phyloP scores from a whole-genome alignment of 352 stramenopile species.

The Phytopythium oedochilum region DNA sequence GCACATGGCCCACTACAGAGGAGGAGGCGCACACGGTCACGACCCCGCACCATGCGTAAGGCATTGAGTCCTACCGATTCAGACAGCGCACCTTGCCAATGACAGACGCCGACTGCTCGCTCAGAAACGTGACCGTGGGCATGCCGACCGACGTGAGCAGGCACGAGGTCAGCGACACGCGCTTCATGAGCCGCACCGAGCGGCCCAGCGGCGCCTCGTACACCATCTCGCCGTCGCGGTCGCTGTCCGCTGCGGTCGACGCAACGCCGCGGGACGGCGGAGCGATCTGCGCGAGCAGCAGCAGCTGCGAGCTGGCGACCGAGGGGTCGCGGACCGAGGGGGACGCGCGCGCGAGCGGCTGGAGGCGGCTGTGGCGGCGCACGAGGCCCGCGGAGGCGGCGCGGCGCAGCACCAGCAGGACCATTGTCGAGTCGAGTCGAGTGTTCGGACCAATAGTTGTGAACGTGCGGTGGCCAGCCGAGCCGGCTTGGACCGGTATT shows the following conservation, averaged over 20 bases:
- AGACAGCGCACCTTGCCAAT: slow-evolving; percentile 49
- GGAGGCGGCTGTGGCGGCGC: neutral
- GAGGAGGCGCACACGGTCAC: neutral
- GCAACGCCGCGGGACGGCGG: neutral
- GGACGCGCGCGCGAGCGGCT: neutral
- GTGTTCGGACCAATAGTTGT: too few relatives aligned
- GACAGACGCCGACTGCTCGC: slow-evolving; percentile 62
- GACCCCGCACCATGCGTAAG: slow-evolving; percentile 46
- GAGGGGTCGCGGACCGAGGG: neutral
- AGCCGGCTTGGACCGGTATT: too few relatives aligned
- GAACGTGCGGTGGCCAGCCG: too few relatives aligned
- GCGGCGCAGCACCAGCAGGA: neutral
- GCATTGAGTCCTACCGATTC: too few relatives aligned
- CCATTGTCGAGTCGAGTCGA: neutral
- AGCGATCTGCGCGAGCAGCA: slow-evolving; percentile 7
- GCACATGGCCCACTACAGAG: slow-evolving; percentile 79
- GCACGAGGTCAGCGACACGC: slow-evolving; percentile 82
- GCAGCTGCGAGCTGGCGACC: neutral
- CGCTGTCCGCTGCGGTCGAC: neutral
- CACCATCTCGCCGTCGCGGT: slow-evolving; percentile 21
- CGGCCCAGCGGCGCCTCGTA: slow-evolving; percentile 71
- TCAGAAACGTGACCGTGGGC: slow-evolving; percentile 69
- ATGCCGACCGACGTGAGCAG: slow-evolving; percentile 77
- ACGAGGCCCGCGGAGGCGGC: neutral
- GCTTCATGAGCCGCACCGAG: slow-evolving; percentile 82